Conservation (phyloP, 441 rosid genomes). For the Syzygium syzygioides region DNA sequence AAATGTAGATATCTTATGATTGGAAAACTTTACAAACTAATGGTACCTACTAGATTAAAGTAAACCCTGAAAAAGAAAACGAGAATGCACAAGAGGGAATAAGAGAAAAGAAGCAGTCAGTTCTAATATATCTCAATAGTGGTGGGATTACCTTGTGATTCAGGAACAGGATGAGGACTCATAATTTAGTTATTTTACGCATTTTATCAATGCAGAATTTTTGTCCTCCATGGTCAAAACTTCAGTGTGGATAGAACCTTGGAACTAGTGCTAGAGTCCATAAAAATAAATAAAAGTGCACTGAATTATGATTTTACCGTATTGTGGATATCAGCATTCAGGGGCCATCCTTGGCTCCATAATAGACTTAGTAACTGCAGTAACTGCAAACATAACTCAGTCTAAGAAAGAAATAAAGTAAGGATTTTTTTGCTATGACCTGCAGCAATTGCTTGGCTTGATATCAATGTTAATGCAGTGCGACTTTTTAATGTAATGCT, state of each 20-base stretch:
- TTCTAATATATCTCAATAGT: neutral
- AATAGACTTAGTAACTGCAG: neutral
- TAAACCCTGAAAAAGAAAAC: neutral
- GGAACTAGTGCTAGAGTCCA: neutral
- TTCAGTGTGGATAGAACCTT: neutral
- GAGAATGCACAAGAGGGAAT: neutral
- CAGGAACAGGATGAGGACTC: neutral
- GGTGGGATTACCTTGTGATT: neutral
- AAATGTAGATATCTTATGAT: neutral
- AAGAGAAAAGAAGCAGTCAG: neutral
- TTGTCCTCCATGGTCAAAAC: neutral
- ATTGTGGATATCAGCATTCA: neutral
- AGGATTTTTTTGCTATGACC: too few relatives aligned
- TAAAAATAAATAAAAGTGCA: neutral
- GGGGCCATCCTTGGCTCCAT: neutral
- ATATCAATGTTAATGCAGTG: neutral
- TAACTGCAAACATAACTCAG: neutral
- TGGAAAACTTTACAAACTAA: neutral
- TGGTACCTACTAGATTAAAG: neutral
- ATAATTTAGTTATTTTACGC: neutral
- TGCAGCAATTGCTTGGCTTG: too few relatives aligned
- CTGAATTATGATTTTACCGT: neutral
- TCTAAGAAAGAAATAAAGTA: neutral
- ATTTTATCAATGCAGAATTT: neutral
- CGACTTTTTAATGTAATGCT: neutral